Evolutionary conservation across 441 rosid genomes (phyloP).

Genomic region (Euphorbia celastroides): DNA sequence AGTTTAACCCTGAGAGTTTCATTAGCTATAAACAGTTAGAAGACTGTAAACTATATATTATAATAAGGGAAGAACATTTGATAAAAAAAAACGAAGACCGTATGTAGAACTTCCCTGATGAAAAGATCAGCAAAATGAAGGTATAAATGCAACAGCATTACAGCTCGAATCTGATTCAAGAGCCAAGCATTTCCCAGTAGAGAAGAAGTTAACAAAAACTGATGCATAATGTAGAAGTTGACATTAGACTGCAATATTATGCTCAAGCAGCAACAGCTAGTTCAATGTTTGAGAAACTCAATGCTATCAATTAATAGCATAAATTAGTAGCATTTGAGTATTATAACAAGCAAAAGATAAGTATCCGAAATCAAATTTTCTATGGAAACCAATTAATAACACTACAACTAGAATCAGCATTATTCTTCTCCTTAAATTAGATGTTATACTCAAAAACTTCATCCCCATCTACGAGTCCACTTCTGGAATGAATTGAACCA

Average conservation of each 20-base stretch:
- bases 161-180: not conserved
- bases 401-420: not conserved
- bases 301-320: constrained; percentile 2
- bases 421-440: constrained; percentile 4
- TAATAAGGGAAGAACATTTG: not conserved
- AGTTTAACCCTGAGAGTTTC: not conserved
- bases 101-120: not conserved
- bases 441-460: not conserved
- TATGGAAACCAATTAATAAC: not conserved
- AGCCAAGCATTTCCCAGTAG: not conserved
- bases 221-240: not conserved
- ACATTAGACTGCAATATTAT: not conserved
- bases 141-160: not conserved
- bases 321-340: not conserved
- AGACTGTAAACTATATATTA: not conserved
- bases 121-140: not conserved
- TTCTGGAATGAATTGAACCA: not conserved
- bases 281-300: not conserved
- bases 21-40: not conserved
- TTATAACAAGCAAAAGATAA: not conserved
- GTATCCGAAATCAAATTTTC: not conserved
- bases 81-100: not conserved
- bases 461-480: not conserved
- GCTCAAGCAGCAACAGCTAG: constrained; percentile 2
- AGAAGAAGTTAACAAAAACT: not conserved